phyloP scores from a whole-genome alignment of 2,329 filamentous ascomycete species.

The Aspergillus sp. region DNA sequence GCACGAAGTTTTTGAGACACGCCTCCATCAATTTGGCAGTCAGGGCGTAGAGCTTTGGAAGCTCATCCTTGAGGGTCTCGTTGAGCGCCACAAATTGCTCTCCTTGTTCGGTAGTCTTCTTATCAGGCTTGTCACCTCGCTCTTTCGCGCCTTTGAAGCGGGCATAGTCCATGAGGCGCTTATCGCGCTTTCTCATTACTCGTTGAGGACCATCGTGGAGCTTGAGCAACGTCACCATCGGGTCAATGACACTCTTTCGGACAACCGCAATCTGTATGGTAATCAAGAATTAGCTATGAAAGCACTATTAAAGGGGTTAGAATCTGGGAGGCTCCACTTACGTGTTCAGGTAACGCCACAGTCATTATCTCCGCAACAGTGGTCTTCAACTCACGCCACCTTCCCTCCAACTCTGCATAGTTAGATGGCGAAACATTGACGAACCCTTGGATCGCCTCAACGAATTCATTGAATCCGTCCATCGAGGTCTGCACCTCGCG shows the following conservation, averaged over 20 bases:
- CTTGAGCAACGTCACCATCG: slow-evolving; percentile 75
- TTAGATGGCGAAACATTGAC: slow-evolving; percentile 69
- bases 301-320: background rate
- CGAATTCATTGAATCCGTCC: slow-evolving; percentile 75
- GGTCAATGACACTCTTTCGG: slow-evolving; percentile 79
- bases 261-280: slow-evolving; percentile 62
- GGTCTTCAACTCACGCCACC: slow-evolving; percentile 89
- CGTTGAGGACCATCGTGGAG: slow-evolving; percentile 81
- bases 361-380: slow-evolving; percentile 83
- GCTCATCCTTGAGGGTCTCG: slow-evolving; percentile 87
- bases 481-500: slow-evolving; percentile 79
- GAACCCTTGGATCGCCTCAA: slow-evolving; percentile 79
- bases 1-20: slow-evolving; percentile 79
- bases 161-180: slow-evolving; percentile 87
- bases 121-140: slow-evolving; percentile 80
- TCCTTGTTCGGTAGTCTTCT: slow-evolving; percentile 78
- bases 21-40: slow-evolving; percentile 84
- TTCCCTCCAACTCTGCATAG: slow-evolving; percentile 84
- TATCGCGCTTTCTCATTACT: slow-evolving; percentile 91
- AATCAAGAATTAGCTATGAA: slow-evolving; percentile 9
- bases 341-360: slow-evolving; percentile 80
- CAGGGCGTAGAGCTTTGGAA: slow-evolving; percentile 77
- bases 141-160: slow-evolving; percentile 76
- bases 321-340: slow-evolving; percentile 43
- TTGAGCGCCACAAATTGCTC: slow-evolving; percentile 91